phyloP scores from a whole-genome alignment of 805 yeast genomes.

The Jamesozyma spencerorum region DNA sequence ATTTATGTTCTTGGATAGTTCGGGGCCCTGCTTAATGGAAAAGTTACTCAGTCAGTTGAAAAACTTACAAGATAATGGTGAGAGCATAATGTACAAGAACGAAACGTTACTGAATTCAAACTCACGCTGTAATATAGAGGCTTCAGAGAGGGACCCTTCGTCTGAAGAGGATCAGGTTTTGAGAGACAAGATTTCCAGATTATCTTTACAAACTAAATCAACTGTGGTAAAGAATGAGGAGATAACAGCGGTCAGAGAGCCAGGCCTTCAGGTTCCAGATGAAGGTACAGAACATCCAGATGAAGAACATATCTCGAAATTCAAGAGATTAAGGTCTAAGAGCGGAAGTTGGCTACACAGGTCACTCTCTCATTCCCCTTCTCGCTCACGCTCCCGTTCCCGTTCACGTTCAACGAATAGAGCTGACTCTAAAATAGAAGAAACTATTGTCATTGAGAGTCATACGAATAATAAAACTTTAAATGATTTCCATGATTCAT shows the following conservation, averaged over 20 bases:
- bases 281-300: background rate
- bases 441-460: slow-evolving; percentile 7
- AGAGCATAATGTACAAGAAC: slow-evolving; percentile 3
- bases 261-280: background rate
- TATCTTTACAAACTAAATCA: background rate
- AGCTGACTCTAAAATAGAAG: slow-evolving; percentile 7
- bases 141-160: background rate
- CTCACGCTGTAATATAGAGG: background rate
- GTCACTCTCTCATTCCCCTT: background rate
- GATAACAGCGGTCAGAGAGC: background rate
- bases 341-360: slow-evolving; percentile 4
- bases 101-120: background rate
- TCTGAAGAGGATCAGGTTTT: background rate
- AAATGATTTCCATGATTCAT: background rate
- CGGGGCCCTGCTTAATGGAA: slow-evolving; percentile 33
- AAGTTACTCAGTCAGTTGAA: slow-evolving; percentile 30
- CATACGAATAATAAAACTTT: background rate
- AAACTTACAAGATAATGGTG: slow-evolving; percentile 7
- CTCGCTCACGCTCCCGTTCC: background rate
- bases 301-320: background rate
- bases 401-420: background rate
- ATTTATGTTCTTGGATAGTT: slow-evolving; percentile 53
- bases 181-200: background rate
- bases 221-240: background rate
- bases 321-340: slow-evolving; percentile 6